Percentiles rank a stretch among this genome's conserved stretches.
Evolutionary conservation across 805 yeast genomes (phyloP).

Genomic region (Ogataea trehalophila): DNA sequence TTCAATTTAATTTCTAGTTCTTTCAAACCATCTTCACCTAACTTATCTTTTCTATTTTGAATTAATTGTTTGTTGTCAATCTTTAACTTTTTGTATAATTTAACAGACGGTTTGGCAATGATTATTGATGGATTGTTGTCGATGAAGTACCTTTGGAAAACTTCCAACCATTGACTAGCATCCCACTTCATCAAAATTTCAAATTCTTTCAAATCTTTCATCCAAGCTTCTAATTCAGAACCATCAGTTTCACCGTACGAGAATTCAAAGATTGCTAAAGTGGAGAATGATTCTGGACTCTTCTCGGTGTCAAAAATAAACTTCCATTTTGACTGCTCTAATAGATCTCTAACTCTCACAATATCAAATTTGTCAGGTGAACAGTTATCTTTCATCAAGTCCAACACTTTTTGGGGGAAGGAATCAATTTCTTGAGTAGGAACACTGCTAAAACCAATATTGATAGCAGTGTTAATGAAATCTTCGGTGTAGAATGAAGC

Average conservation of each 20-base stretch:
- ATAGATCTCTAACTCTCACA: conserved; percentile 57
- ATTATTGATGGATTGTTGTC: conserved; percentile 61
- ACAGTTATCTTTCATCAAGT: conserved; percentile 50
- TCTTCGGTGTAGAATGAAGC: conserved; percentile 71
- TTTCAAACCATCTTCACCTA: conserved; percentile 58
- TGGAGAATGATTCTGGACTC: conserved; percentile 55
- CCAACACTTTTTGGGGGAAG: conserved; percentile 48
- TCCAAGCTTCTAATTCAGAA: conserved; percentile 49
- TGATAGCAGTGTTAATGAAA: conserved; percentile 56
- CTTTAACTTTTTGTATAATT: conserved; percentile 50
- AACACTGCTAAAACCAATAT: conserved; percentile 61
- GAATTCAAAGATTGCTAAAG: conserved; percentile 71
- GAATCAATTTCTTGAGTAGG: conserved; percentile 59
- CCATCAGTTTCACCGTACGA: conserved; percentile 70
- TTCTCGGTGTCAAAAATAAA: conserved; percentile 59
- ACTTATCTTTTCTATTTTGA: conserved; percentile 43
- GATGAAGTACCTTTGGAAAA: conserved; percentile 50
- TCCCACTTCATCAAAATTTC: conserved; percentile 58
- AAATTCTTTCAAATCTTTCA: conserved; percentile 54
- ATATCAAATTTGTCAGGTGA: conserved; percentile 52
- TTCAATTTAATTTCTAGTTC: conserved; percentile 48
- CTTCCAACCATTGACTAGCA: conserved; percentile 57
- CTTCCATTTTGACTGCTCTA: conserved; percentile 61
- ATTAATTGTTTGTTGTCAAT: conserved; percentile 44
- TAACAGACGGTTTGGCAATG: conserved; percentile 65